A percentile compares a stretch with the other conserved stretches of the same genome.
These are phyloP conservation scores for Carallia brachiata DNA, from an alignment of 345 rosid species.

Conservation along the genomic window DNA sequence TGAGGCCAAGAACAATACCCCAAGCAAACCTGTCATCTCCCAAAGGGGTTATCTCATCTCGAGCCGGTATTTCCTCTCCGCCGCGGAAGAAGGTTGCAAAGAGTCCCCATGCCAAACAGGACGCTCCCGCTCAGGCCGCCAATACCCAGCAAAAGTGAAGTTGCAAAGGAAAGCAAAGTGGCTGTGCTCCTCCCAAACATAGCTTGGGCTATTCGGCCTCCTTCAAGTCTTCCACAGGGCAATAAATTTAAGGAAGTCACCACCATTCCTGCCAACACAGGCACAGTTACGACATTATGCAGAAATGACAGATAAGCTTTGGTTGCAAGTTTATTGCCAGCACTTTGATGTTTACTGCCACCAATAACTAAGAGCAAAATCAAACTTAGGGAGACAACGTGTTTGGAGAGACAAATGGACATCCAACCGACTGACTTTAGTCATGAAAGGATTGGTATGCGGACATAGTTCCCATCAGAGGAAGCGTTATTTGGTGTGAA, in stretches of 20 bases:
- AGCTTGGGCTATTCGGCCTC: conserved; percentile 93
- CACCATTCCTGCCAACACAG: conserved; percentile 67
- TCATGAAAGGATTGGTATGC: too few relatives aligned
- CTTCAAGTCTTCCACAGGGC: conserved; percentile 95
- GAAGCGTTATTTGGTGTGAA: too few relatives aligned
- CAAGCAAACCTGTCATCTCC: conserved; percentile 74
- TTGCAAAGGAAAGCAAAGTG: conserved; percentile 58
- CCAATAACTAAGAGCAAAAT: too few relatives aligned
- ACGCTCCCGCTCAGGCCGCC: conserved; percentile 91
- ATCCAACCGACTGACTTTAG: too few relatives aligned
- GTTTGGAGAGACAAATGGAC: too few relatives aligned
- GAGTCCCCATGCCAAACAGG: conserved; percentile 85
- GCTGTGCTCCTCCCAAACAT: conserved; percentile 91
- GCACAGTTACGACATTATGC: too few relatives aligned
- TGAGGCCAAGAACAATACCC: conserved; percentile 78
- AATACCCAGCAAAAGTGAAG: conserved; percentile 70
- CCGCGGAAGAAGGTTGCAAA: conserved; percentile 92
- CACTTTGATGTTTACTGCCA: too few relatives aligned
- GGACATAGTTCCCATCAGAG: too few relatives aligned
- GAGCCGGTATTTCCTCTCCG: conserved; percentile 85
- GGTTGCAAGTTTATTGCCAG: too few relatives aligned
- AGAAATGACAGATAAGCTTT: too few relatives aligned
- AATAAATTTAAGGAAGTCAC: conserved; percentile 85
- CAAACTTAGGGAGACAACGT: too few relatives aligned
- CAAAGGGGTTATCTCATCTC: conserved; percentile 77